Base-by-base conservation (phyloP, 2,329 filamentous ascomycete genomes). In the Fusarium chlamydosporum region DNA sequence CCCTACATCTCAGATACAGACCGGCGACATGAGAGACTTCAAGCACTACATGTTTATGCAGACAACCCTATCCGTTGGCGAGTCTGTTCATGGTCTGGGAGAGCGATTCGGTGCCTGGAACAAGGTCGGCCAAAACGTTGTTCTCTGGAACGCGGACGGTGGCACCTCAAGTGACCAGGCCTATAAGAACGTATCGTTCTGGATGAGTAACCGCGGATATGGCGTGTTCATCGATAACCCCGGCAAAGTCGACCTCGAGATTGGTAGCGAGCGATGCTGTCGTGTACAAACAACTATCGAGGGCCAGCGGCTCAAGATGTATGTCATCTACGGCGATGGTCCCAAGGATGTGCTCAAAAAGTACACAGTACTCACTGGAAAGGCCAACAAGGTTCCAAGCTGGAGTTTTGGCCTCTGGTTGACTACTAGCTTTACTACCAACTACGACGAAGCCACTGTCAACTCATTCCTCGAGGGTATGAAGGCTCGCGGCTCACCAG, bases 321-420 rank as follows among this genome's bases (percentile, higher is more conserved):
- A 91, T 76, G 82, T 93, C 64, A 91, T 94, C 59, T 88, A 92
- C 71, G 91, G 91, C 0, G 86, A 87, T 1, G 88, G 86, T 0
- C 91, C 91, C 0, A 92, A 92, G 77, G 90, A 93, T 47, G 87
- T 94, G 3, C 79, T 94, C 16, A 83, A 83, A 37, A 85, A 86
- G 66, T 94, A 93, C 76, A 87, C 89, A 0, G 80, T 85, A 23
- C 81, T 94, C 35, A 93, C 90, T 0, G 91, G 91, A 2, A 84
- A 84, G 46, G 86, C 91, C 0, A 85, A 84, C 35, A 84, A 84
- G 56, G 86, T 92, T 3, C 92, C 91, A 1, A 85, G 86, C 29
- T 94, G 91, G 92, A 92, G 89, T 66, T 93, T 89, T 67, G 91
- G 91, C 2, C 82, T 93, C 10, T 93, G 91, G 91, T 83, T 94